phyloP scores from a whole-genome alignment of 1,139 yeast genomes.

The Taphrina pruni region DNA sequence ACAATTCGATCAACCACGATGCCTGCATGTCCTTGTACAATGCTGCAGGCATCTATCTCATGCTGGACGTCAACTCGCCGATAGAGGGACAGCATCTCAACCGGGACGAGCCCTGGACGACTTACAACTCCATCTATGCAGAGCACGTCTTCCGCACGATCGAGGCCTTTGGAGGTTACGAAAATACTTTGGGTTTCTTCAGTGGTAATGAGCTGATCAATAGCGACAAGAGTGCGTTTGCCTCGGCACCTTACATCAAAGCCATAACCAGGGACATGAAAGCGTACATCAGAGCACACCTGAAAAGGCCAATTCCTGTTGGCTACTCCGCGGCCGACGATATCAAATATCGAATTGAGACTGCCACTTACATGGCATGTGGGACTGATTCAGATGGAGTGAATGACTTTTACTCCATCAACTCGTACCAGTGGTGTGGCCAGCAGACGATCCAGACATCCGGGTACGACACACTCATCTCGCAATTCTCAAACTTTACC shows the following conservation, averaged over 20 bases:
- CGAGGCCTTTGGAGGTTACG: conserved; percentile 80
- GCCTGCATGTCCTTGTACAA: conserved; percentile 85
- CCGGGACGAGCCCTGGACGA: conserved; percentile 67
- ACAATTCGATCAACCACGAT: conserved; percentile 74
- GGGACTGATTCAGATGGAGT: conserved; percentile 58
- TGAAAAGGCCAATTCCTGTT: conserved; percentile 76
- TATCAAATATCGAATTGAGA: conserved; percentile 68
- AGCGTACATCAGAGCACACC: conserved; percentile 70
- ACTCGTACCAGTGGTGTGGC: conserved; percentile 92
- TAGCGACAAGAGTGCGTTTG: conserved; percentile 70
- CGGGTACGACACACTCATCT: conserved; percentile 70
- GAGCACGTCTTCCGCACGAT: conserved; percentile 78
- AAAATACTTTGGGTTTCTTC: conserved; percentile 87
- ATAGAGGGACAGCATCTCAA: conserved; percentile 66
- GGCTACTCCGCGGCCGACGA: conserved; percentile 96
- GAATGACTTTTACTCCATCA: conserved; percentile 86
- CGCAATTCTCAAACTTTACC: conserved; percentile 66
- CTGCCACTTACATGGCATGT: conserved; percentile 84
- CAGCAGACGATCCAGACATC: conserved; percentile 66
- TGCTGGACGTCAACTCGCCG: conserved; percentile 88
- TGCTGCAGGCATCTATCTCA: conserved; percentile 85
- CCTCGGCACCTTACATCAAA: conserved; percentile 72
- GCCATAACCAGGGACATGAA: conserved; percentile 93
- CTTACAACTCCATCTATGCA: conserved; percentile 71
- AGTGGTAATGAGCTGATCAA: conserved; percentile 93